Evolutionary conservation across 306 rosid genomes (phyloP), one percentile per base, ranked within the genome.

Genomic region (Gillenia trifoliata): DNA sequence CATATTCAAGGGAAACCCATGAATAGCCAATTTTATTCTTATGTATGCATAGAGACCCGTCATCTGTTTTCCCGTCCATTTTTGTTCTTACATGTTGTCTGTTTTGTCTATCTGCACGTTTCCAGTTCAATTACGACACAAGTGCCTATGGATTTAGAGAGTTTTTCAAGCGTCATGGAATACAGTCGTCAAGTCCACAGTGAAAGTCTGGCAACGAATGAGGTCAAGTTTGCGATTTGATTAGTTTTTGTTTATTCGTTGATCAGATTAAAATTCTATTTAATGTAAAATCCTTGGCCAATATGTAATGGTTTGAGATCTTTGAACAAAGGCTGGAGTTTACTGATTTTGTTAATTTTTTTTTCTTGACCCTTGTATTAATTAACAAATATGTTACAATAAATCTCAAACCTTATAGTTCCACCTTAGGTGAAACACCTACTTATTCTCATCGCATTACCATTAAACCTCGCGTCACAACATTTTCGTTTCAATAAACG

Each of bases 121-220:
- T 88, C 74, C 92, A 94, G 97, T 94, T 84, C 85, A 81, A 79
- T 74, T 80, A 88, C 68, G 97, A 92, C 36, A 78, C 83, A 55
- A 94, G 97, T 80, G 74, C 86, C 40, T 92, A 94, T 17, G 97
- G 99, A 79, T 94, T 94, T 82, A 86, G 99, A 81, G 96, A 94
- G 82, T 88, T 87, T 84, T 90, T 94, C 86, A 92, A 89, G 93
- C 92, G 92, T 61, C 78, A 89, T 20, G 89, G 91, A 43, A 75
- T 91, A 61, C 63, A 29, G 75, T 45, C 91, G 54, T 87, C 87
- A 43, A 82, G 82, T 74, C 66, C 63, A 3, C 86, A 85, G 71
- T 86, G 75, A 82, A 68, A 72, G 50, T 71, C 45, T 38, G 41
- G 41, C 41, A 19, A 36, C 57, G 38, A 76, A 54, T 50, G 45